Evolutionary conservation across 768 basidiomycete species (phyloP), one percentile per base, ranked within the genome.

Genomic region (Galerina marginata): DNA sequence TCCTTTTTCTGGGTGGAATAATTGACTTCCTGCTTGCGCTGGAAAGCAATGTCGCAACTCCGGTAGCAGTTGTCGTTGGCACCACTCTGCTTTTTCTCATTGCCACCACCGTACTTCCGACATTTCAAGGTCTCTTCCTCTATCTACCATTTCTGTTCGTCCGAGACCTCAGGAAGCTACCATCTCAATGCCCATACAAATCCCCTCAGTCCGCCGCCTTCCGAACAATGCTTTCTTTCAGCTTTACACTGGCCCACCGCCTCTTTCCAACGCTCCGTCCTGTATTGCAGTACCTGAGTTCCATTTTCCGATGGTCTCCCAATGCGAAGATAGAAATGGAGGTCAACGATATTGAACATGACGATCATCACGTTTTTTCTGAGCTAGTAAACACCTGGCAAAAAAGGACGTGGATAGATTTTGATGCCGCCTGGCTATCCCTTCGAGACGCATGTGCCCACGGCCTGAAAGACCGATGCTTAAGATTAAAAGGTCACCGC

Each of bases 1-100:
- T 72, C 6, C 60, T 75, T 4, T 75, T 75, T 55, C 68, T 72
- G 37, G 48, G 58, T 10, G 73, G 71, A 3, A 29, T 74, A 3
- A 50, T 71, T 26, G 65, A 69, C 16, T 64, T 70, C 12, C 60
- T 74, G 3, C 69, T 10, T 33, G 68, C 7, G 62, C 66, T 50
- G 26, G 14, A 14, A 11, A 38, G 46, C 2, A 48, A 54, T 11
- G 65, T 74, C 16, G 71, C 69, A 1, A 56, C 65, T 2, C 48
- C 65, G 14, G 49, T 70, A 29, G 64, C 61, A 16, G 44, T 62
- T 33, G 56, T 67, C 25, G 56, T 73, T n/a, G 65, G 65, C 29
- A 10, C 63, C 5, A 55, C 62, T 1, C 49, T 69, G 9, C 3
- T 63, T 36, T 63, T 73, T 36, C 54, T 71, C 20, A 16, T 66